Conservation (phyloP, 208 protist species). For the Leishmania aethiopica region DNA sequence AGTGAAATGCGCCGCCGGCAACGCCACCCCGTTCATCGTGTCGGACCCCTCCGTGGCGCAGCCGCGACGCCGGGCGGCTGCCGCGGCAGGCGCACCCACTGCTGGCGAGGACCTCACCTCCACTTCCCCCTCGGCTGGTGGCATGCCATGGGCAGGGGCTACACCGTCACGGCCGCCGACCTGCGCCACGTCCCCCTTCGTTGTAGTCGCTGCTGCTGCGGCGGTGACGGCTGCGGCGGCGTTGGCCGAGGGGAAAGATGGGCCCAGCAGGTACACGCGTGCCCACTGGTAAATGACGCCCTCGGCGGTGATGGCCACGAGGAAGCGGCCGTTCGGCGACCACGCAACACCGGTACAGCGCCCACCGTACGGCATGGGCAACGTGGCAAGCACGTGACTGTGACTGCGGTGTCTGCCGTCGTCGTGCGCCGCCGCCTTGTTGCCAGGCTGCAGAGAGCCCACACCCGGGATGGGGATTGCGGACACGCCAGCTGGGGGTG, state of each 20-base stretch:
- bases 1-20: conserved; percentile 13
- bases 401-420: conserved; percentile 2
- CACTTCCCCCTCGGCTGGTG: background rate
- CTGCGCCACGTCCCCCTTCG: background rate
- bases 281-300: conserved; percentile 68
- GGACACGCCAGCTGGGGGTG: background rate
- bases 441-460: background rate
- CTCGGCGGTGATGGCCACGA: conserved; percentile 55
- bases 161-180: background rate
- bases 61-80: conserved; percentile 5
- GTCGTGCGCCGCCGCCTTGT: background rate
- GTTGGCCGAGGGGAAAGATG: background rate
- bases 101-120: background rate
- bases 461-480: background rate
- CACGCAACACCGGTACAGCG: conserved; percentile 53
- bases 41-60: conserved; percentile 24
- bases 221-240: background rate
- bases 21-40: background rate
- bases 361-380: conserved; percentile 59
- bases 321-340: conserved; percentile 57
- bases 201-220: background rate
- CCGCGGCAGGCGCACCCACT: background rate
- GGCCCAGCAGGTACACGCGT: conserved; percentile 46
- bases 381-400: conserved; percentile 42
- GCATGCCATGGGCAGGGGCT: background rate